A percentile compares a stretch with the other conserved stretches of the same genome.
These are phyloP conservation scores for Colletotrichum tanaceti DNA, from an alignment of 2,329 filamentous ascomycete genomes.

Conservation along the genomic window DNA sequence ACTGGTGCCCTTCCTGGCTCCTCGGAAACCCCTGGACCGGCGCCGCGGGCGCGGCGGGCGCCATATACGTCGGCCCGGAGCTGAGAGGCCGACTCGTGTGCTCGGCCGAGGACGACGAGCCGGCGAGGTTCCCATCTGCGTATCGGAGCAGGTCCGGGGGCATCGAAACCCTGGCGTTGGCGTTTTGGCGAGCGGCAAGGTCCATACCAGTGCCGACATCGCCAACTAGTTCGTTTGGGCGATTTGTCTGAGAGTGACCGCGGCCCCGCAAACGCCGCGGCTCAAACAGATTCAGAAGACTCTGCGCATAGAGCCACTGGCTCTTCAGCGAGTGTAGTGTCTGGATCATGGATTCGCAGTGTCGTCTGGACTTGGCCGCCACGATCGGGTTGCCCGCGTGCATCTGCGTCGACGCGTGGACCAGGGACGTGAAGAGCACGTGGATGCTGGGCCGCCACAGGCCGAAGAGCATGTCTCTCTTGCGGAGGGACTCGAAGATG, in stretches of 20 bases:
- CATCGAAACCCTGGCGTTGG: neutral
- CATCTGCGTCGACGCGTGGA: conserved; percentile 46
- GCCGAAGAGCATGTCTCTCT: conserved; percentile 41
- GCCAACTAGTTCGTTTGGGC: too few relatives aligned
- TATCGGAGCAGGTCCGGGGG: neutral
- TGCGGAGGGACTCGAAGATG: conserved; percentile 47
- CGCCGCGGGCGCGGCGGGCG: neutral
- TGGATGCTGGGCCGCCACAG: conserved; percentile 48
- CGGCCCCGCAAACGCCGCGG: conserved; percentile 22
- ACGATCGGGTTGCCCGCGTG: conserved; percentile 48
- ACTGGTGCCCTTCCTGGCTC: conserved; percentile 5
- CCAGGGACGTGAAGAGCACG: conserved; percentile 48
- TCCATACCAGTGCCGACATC: neutral
- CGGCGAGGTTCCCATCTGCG: neutral
- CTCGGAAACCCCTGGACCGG: neutral
- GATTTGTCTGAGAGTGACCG: neutral
- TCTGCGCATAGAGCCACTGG: conserved; percentile 50
- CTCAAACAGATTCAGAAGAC: conserved; percentile 48
- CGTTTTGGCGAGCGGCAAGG: neutral
- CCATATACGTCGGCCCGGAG: conserved; percentile 13
- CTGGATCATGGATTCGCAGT: conserved; percentile 47
- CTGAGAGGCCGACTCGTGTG: neutral
- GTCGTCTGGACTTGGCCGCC: conserved; percentile 47
- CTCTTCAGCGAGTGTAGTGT: conserved; percentile 46
- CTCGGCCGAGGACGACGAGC: neutral